phyloP scores from a whole-genome alignment of 2,329 filamentous ascomycete species.

The Phyllosticta citribraziliensis region DNA sequence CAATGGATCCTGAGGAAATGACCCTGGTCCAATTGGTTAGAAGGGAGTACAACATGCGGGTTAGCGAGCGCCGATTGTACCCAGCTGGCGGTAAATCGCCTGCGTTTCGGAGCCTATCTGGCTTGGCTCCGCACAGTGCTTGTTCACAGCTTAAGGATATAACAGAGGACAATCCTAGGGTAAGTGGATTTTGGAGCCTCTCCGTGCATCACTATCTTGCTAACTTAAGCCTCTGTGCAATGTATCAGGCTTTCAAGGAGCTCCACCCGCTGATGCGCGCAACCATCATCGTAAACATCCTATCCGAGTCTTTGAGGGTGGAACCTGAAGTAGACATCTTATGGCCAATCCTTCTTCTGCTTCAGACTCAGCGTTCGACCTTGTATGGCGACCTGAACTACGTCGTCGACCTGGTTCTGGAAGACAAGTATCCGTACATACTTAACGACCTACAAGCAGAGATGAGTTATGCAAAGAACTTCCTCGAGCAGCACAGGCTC shows the following conservation, averaged over 20 bases:
- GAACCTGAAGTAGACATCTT: background rate
- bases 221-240: background rate
- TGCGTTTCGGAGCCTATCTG: background rate
- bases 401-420: background rate
- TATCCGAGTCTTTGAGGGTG: background rate
- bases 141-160: background rate
- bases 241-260: background rate
- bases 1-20: background rate
- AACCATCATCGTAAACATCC: conserved; percentile 4
- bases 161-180: background rate
- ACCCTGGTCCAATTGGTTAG: background rate
- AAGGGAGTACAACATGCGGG: background rate
- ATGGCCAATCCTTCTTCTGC: background rate
- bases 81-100: background rate
- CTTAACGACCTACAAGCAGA: background rate
- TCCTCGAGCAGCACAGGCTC: background rate
- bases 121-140: background rate
- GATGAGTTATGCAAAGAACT: background rate
- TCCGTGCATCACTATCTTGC: background rate
- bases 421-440: background rate
- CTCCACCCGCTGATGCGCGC: background rate
- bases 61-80: background rate
- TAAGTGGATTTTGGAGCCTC: background rate
- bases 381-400: background rate
- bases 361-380: background rate